A percentile compares a stretch with the other conserved stretches of the same genome.
These are phyloP conservation scores for Daldinia caldariorum DNA, from an alignment of 495 filamentous ascomycete species.

Conservation along the genomic window DNA sequence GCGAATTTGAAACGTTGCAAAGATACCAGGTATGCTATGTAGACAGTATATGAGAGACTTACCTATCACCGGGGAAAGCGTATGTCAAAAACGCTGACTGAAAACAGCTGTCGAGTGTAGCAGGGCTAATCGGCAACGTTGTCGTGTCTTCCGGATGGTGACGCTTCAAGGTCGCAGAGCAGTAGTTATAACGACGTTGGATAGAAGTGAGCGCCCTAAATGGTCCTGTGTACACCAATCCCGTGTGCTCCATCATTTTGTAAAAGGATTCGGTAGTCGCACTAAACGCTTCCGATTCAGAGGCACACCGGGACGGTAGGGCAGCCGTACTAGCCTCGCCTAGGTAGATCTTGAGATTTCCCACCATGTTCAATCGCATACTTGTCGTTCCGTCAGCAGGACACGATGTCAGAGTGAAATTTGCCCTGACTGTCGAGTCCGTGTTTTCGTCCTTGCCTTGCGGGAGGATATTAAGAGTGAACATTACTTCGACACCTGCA, in stretches of 20 bases:
- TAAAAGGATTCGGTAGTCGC: conserved; percentile 56
- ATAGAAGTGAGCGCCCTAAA: conserved; percentile 54
- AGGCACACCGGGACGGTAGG: conserved; percentile 40
- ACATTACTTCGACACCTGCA: conserved; percentile 57
- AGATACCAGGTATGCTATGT: not conserved
- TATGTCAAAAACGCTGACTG: conserved; percentile 58
- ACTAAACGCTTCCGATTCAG: conserved; percentile 48
- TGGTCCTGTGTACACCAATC: conserved; percentile 55
- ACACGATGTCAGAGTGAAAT: conserved; percentile 51
- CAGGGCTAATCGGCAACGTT: conserved; percentile 55
- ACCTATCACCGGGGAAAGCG: conserved; percentile 57
- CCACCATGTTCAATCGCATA: conserved; percentile 54
- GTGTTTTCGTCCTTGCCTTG: not conserved
- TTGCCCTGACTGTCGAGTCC: conserved; percentile 47
- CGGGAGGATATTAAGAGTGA: conserved; percentile 47
- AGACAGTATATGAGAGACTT: conserved; percentile 10
- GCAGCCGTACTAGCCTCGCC: conserved; percentile 39
- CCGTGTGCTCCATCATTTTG: conserved; percentile 53
- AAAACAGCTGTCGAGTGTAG: conserved; percentile 59
- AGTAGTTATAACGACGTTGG: conserved; percentile 58
- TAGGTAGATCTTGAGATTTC: conserved; percentile 48
- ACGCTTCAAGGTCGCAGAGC: conserved; percentile 50
- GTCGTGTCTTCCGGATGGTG: conserved; percentile 49
- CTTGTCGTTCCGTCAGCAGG: conserved; percentile 47
- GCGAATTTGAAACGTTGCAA: not conserved